Percentiles rank a stretch among this genome's conserved stretches.
Evolutionary conservation across 805 yeast genomes (phyloP).

Genomic region (Wickerhamiella australiensis): DNA sequence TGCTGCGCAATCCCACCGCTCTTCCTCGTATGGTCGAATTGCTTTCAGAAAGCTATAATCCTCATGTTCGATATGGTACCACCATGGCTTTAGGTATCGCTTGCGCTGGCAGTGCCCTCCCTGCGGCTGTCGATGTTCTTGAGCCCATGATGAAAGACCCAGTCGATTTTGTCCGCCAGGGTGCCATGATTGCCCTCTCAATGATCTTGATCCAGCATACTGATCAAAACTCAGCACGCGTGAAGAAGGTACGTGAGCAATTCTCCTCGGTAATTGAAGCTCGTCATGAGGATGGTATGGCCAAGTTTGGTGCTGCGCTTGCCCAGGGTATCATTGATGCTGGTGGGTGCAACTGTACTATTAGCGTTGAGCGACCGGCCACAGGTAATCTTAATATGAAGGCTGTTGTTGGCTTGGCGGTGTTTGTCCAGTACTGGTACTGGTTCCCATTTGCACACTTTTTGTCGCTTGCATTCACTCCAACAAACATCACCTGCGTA

Average conservation of each 20-base stretch:
- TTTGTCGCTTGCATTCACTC: constrained; percentile 78
- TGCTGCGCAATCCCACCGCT: constrained; percentile 80
- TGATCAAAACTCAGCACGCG: constrained; percentile 70
- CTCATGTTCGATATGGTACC: constrained; percentile 96
- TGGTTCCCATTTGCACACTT: constrained; percentile 98
- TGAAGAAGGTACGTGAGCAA: constrained; percentile 59
- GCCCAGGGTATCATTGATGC: constrained; percentile 98
- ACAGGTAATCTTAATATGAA: constrained; percentile 83
- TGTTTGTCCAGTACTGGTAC: constrained; percentile 91
- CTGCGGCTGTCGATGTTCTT: constrained; percentile 80
- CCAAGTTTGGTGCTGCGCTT: constrained; percentile 93
- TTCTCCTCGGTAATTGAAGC: constrained; percentile 65
- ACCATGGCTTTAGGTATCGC: constrained; percentile 95
- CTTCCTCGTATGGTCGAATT: constrained; percentile 92
- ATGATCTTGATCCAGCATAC: constrained; percentile 83
- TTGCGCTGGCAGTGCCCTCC: constrained; percentile 87
- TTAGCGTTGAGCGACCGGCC: constrained; percentile 74
- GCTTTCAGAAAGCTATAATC: constrained; percentile 86
- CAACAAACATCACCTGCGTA: constrained; percentile 82
- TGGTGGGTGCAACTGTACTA: constrained; percentile 96
- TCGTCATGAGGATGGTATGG: constrained; percentile 92
- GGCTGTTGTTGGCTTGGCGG: constrained; percentile 82
- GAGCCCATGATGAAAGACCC: constrained; percentile 89
- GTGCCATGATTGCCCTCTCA: constrained; percentile 84
- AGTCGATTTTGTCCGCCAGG: constrained; percentile 95